Evolutionary conservation across 306 rosid species (phyloP), one percentile per base, ranked within the genome.

Genomic region (Vigna reflexopilosa): DNA sequence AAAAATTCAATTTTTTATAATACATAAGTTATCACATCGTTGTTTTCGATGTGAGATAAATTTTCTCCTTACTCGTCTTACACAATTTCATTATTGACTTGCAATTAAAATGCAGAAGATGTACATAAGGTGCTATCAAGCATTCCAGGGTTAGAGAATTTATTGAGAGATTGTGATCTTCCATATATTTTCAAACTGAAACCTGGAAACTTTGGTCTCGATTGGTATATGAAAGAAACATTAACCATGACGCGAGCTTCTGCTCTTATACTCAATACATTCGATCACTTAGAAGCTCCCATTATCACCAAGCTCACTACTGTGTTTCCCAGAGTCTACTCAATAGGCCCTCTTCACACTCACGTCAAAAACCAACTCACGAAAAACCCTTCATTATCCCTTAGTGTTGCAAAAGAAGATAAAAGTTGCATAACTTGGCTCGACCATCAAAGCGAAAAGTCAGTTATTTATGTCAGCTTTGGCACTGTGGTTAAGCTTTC

Each of bases 341-440:
- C 74, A 1, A 26, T 72, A 13, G 83, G 78, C 19, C 83, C 79
- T 22, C 78, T 80, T 15, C 73, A 63, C 19, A 7, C 57, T 63
- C 24, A 63, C 14, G 38, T 14, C 59, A 68, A 83, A 28, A 6
- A 17, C 56, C 38, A 63, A 58, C 0, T 63, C 11, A 4, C 38
- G 13, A 19, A 40, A n/a, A 40, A 66, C 10, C 22, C 2, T 42
- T 42, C 52, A 17, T 6, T 5, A 6, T 2, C 71, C 2, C 26
- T 13, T 49, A 1, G 34, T 48, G 11, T 62, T 5, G 52, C 65
- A 62, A 10, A 24, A 50, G 78, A 80, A 62, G 78, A 80, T 4
- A 72, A n/a, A 80, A 72, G 59, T 1, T 80, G 83, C 73, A 63
- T 72, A 5, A n/a, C 67, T 10, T 72, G 83, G 83, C 79, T 80